Percentiles rank a stretch among this genome's conserved stretches.
phyloP scores from a whole-genome alignment of 1,284 basidiomycete genomes.

The Apiotrichum veenhuisii region DNA sequence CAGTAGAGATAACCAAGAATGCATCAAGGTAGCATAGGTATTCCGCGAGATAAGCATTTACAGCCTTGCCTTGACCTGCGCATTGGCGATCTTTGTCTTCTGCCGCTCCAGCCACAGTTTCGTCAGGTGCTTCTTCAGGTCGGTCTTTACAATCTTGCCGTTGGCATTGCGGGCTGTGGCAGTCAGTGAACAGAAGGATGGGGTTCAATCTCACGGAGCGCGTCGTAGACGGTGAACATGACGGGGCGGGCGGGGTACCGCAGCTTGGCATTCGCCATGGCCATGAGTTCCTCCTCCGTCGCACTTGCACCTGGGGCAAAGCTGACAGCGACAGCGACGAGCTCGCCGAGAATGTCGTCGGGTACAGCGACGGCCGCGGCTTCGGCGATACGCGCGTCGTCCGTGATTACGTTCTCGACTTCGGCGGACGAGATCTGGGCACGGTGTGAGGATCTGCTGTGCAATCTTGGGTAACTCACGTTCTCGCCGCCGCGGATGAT shows the following conservation, averaged over 20 bases:
- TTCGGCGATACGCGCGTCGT: constrained; percentile 32
- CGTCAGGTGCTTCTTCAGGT: constrained; percentile 5
- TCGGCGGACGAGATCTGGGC: constrained; percentile 34
- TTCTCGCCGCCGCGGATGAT: constrained; percentile 47
- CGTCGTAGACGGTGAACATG: constrained; percentile 5
- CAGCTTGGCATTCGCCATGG: background rate
- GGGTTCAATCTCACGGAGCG: constrained; percentile 11
- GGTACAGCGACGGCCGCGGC: constrained; percentile 38
- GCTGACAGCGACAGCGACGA: constrained; percentile 33
- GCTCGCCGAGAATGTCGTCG: constrained; percentile 34
- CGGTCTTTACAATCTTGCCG: constrained; percentile 3
- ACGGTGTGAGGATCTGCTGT: background rate
- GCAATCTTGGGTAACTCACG: constrained; percentile 21
- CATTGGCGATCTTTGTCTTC: background rate
- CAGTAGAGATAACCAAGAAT: no score
- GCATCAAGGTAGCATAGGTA: no score
- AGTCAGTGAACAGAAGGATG: background rate
- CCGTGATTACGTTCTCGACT: constrained; percentile 42
- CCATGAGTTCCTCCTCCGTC: constrained; percentile 5
- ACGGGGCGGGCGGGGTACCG: constrained; percentile 10
- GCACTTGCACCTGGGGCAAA: constrained; percentile 19
- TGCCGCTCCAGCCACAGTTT: background rate
- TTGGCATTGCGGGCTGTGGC: background rate
- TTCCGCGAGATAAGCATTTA: background rate
- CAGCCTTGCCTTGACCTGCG: background rate